Evolutionary conservation across 139 green algal species (phyloP).

Genomic region (Tetradesmus obliquus): DNA sequence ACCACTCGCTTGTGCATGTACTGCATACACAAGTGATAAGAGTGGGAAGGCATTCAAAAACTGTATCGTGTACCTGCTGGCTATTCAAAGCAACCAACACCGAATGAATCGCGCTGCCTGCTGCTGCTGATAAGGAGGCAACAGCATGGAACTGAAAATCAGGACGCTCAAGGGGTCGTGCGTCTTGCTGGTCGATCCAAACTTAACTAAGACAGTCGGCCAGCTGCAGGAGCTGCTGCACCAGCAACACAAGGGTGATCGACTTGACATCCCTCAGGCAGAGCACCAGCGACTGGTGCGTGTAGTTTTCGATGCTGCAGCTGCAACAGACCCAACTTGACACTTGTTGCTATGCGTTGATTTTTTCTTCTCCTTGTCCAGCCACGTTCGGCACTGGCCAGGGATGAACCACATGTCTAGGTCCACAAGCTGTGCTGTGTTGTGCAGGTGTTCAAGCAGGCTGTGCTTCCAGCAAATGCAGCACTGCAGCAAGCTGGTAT

Average conservation of each 20-base stretch:
- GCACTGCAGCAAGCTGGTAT: slow-evolving; percentile 30
- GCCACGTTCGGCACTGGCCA: too few species aligned
- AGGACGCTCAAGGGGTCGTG: slow-evolving; percentile 16
- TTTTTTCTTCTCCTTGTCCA: too few species aligned
- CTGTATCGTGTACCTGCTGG: too few species aligned
- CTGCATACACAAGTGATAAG: too few species aligned
- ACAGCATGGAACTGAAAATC: slow-evolving; percentile 17
- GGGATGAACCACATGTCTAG: too few species aligned
- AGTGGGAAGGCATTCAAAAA: too few species aligned
- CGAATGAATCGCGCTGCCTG: too few species aligned
- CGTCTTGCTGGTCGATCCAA: background rate
- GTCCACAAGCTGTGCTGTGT: background rate
- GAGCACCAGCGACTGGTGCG: slow-evolving; percentile 39
- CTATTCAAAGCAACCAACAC: too few species aligned
- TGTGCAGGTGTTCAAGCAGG: slow-evolving; percentile 32
- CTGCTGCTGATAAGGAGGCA: background rate
- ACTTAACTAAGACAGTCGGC: background rate
- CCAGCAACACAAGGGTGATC: slow-evolving; percentile 2
- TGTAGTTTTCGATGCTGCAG: background rate
- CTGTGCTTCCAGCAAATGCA: background rate
- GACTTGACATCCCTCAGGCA: background rate
- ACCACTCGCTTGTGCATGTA: too few species aligned
- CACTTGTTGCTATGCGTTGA: too few species aligned
- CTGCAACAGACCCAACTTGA: too few species aligned
- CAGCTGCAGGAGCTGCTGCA: slow-evolving; percentile 25